phyloP scores from a whole-genome alignment of 768 basidiomycete species.

The Hygrophorus russula region DNA sequence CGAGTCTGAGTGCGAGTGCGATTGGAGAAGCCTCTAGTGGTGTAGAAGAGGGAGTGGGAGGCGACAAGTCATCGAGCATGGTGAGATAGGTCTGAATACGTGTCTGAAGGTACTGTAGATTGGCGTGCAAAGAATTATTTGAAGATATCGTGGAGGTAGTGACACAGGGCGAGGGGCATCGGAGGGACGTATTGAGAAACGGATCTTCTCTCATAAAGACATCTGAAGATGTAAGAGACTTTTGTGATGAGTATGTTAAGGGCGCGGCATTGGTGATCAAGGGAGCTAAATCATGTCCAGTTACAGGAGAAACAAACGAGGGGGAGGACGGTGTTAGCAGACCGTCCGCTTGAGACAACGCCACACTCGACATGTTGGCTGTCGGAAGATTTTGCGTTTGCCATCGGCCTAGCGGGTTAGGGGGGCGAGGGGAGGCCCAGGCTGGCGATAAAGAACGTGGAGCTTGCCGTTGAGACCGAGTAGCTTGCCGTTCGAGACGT shows the following conservation, averaged over 20 bases:
- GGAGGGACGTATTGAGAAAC: neutral
- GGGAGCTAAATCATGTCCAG: too few species aligned
- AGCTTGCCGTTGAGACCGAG: neutral
- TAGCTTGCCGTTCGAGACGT: too few species aligned
- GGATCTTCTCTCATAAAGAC: too few species aligned
- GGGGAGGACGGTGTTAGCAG: too few species aligned
- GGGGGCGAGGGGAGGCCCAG: too few species aligned
- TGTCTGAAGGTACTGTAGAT: constrained; percentile 14
- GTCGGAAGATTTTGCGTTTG: too few species aligned
- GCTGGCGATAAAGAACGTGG: neutral
- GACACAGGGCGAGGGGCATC: neutral
- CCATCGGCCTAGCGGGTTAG: neutral
- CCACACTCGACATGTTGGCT: too few species aligned
- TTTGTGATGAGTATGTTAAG: too few species aligned
- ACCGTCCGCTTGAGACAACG: too few species aligned
- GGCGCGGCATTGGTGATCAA: too few species aligned
- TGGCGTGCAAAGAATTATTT: constrained; percentile 3
- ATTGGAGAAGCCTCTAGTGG: neutral
- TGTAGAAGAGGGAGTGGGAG: constrained; percentile 8
- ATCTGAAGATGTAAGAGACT: too few species aligned
- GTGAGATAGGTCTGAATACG: constrained; percentile 12
- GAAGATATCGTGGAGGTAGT: neutral
- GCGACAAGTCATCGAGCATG: neutral
- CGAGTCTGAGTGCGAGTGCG: neutral
- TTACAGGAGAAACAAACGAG: too few species aligned